Conservation (phyloP, 257 asterid genomes). For the Nicotiana tabacum region DNA sequence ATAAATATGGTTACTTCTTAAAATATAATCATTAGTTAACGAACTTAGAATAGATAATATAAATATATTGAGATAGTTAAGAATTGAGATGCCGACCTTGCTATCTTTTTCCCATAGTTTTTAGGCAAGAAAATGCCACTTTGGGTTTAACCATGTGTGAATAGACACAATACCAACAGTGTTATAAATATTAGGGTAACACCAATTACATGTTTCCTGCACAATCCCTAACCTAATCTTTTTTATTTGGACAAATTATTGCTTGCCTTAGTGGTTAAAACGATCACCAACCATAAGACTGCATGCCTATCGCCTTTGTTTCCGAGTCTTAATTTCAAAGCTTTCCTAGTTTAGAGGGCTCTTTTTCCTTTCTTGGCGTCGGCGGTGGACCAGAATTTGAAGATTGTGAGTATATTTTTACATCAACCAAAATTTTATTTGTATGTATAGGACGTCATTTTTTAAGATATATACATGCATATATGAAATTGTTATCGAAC, state of each 20-base stretch:
- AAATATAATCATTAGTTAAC: neutral
- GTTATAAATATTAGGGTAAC: neutral
- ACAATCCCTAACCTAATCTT: neutral
- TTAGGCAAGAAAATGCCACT: neutral
- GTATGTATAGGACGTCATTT: too few species aligned
- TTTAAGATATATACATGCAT: too few species aligned
- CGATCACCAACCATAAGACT: constrained; percentile 6
- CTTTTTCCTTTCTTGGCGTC: too few species aligned
- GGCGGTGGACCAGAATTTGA: too few species aligned
- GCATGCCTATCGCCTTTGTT: neutral
- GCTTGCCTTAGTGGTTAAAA: neutral
- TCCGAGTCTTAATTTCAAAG: neutral
- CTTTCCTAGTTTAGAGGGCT: neutral
- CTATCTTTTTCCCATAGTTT: neutral
- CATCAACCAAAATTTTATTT: too few species aligned
- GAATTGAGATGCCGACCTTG: neutral
- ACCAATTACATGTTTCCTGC: neutral
- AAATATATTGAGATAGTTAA: neutral
- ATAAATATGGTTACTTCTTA: too few species aligned
- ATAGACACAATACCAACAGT: neutral
- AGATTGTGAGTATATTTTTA: too few species aligned
- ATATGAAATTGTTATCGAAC: too few species aligned
- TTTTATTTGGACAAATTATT: neutral
- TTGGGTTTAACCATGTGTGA: neutral
- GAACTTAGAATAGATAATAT: neutral